Percentiles rank a stretch among this genome's conserved stretches.
Conservation (phyloP, 1,284 basidiomycete species). For the Malassezia vespertilionis region DNA sequence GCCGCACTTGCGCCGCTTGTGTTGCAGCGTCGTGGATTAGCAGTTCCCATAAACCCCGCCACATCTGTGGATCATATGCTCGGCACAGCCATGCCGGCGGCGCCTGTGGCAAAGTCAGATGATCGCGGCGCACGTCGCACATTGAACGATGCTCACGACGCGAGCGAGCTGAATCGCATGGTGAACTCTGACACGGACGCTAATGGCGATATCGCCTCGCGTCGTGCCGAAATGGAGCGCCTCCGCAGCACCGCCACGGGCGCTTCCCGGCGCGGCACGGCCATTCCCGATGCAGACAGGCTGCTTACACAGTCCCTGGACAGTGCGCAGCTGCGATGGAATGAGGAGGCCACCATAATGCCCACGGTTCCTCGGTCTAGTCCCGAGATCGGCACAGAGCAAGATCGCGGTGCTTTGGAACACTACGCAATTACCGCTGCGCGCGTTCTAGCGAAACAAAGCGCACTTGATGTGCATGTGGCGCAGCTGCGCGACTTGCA, state of each 20-base stretch:
- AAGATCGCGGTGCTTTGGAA: neutral
- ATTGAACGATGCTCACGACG: constrained; percentile 22
- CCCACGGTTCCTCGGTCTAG: neutral
- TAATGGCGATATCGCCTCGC: constrained; percentile 1
- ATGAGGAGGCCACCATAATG: neutral
- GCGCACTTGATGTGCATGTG: neutral
- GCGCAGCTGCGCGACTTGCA: neutral
- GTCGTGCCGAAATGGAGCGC: constrained; percentile 15
- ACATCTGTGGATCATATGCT: constrained; percentile 35
- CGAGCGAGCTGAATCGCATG: constrained; percentile 29
- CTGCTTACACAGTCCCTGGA: neutral
- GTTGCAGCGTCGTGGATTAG: constrained; percentile 12
- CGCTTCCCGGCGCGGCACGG: neutral
- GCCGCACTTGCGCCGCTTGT: neutral
- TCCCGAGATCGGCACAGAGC: neutral
- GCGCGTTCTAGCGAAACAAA: neutral
- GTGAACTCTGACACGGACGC: constrained; percentile 14
- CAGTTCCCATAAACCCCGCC: constrained; percentile 30
- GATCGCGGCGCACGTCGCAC: too few species aligned
- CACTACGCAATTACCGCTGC: constrained; percentile 1
- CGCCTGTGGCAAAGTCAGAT: constrained; percentile 21
- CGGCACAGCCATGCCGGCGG: constrained; percentile 27
- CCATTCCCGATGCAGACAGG: neutral
- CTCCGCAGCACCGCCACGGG: constrained; percentile 27
- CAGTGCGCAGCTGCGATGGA: neutral